Conservation (phyloP, 208 protist species). For the Trypanosoma lewisi region DNA sequence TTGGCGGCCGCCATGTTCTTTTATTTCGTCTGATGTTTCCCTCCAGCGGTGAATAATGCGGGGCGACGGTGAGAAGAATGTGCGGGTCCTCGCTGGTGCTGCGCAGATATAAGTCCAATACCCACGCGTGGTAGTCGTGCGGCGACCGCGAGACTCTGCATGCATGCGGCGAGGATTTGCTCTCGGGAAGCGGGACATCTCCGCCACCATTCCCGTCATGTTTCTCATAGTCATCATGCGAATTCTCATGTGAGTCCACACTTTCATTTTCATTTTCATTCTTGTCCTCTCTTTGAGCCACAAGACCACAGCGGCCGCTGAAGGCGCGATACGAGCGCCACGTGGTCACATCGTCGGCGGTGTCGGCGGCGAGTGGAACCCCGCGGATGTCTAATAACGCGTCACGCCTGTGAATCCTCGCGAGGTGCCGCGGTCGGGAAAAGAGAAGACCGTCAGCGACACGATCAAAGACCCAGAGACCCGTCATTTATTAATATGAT, state of each 20-base stretch:
- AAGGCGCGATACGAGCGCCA: constrained; percentile 82
- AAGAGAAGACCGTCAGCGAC: constrained; percentile 33
- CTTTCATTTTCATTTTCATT: background rate
- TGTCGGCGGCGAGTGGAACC: constrained; percentile 23
- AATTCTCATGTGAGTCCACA: background rate
- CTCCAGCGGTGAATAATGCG: constrained; percentile 46
- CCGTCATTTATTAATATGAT: background rate
- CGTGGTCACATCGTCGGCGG: constrained; percentile 22
- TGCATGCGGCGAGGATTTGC: background rate
- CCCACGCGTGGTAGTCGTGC: constrained; percentile 46
- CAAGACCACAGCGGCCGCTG: constrained; percentile 52
- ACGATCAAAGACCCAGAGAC: constrained; percentile 38
- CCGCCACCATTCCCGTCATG: background rate
- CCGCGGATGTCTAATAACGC: constrained; percentile 16
- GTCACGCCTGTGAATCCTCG: background rate
- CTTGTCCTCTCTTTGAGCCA: background rate
- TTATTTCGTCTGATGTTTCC: background rate
- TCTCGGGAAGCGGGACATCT: background rate
- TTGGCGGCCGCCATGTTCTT: constrained; percentile 3
- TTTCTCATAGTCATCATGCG: background rate
- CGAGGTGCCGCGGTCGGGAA: constrained; percentile 1
- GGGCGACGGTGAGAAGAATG: constrained; percentile 69
- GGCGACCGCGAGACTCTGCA: background rate
- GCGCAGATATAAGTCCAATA: constrained; percentile 37
- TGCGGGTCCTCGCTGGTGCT: constrained; percentile 40